Conservation (phyloP, 306 rosid species). For the Adenanthera pavonina region DNA sequence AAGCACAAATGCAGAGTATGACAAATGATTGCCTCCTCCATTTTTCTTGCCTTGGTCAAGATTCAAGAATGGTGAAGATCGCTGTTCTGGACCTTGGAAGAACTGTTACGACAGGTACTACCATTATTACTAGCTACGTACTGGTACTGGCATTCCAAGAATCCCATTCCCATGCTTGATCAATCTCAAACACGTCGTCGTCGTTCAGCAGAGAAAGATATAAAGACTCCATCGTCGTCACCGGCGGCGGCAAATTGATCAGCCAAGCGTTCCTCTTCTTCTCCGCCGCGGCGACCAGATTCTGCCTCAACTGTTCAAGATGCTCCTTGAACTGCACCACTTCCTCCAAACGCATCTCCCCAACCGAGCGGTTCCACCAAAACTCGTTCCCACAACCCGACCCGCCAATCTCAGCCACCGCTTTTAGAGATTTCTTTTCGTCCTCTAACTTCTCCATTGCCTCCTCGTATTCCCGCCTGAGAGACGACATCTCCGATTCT, state of each 20-base stretch:
- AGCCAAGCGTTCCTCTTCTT: not conserved
- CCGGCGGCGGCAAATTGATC: not conserved
- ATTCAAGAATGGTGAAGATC: too few species aligned
- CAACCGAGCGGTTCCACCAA: constrained; percentile 36
- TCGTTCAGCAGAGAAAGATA: not conserved
- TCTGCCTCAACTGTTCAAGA: constrained; percentile 8
- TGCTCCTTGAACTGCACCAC: constrained; percentile 26
- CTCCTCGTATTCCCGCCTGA: not conserved
- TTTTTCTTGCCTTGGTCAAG: too few species aligned
- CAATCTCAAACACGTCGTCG: not conserved
- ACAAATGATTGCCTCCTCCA: too few species aligned
- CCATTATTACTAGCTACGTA: not conserved
- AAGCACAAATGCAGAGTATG: too few species aligned
- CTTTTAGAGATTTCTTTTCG: not conserved
- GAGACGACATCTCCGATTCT: not conserved
- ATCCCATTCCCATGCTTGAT: not conserved
- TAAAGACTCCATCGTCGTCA: not conserved
- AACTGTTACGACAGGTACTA: not conserved
- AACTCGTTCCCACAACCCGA: not conserved
- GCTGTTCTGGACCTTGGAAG: not conserved
- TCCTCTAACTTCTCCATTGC: not conserved
- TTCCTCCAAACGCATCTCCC: constrained; percentile 37
- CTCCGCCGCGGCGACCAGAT: not conserved
- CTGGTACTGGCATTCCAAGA: not conserved
- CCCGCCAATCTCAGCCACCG: not conserved